Base-by-base conservation (phyloP, 2,329 filamentous ascomycete species). In the Penicillium sp. region DNA sequence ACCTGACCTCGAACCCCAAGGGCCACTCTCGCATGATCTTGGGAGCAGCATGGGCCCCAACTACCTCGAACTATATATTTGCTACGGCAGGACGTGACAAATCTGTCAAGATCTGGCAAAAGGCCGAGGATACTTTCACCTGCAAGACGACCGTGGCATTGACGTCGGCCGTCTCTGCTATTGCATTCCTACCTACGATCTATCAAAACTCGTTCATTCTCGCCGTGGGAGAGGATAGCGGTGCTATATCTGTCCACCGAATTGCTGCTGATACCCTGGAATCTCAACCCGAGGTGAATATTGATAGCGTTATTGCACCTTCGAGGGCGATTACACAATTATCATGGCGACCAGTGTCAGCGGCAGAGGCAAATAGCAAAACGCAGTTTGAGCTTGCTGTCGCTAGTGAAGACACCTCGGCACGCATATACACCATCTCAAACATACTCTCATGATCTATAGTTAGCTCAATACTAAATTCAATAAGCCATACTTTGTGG, bases 21-120 rank as follows among this genome's bases (percentile, higher is more conserved):
- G 93, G 90, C 0, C 94, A 99, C 70, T 81, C 88, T 3, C 81
- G 94, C 52, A 97, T 99, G 91, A 92, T 99, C 39, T 79, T 97
- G 12, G 91, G 91, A 67, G 89, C 86, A 1, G 84, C 89, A 2
- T 99, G 94, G 93, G 86, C 88, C 1, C 87, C 88, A 1, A 33
- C 60, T 0, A 51, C 66, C 6, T 65, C 66, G 7, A 66, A 69
- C 7, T 61, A 72, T 4, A 70, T 81, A 23, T 99, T 99, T 71
- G 88, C 89, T 10, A 99, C 94, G 0, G 93, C 92, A 1, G 91
- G 92, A 3, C 82, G 94, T 62, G 94, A 99, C 72, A 97, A 95
- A 75, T 81, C 80, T 21, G 86, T 96, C 30, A 89, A 89, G 66
- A 66, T 92, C 36, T 93, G 90, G 90, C 68, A 70, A 42, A 63